Evolutionary conservation across 805 yeast genomes (phyloP).

Genomic region (Spathaspora girioi): DNA sequence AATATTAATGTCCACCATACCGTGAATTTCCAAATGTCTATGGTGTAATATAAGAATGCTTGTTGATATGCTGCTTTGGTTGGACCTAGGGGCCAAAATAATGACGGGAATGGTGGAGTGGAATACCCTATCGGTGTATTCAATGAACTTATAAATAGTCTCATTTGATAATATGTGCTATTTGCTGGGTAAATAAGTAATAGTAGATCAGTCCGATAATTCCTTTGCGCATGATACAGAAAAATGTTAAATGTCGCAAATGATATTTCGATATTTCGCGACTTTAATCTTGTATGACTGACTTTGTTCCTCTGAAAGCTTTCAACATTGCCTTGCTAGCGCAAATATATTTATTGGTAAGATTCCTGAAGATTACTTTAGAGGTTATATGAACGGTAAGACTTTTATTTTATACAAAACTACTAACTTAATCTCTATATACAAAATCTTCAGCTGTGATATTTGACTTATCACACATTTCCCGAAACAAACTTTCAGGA

Average conservation of each 20-base stretch:
- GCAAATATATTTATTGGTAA: no score
- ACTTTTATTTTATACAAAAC: no score
- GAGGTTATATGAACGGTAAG: no score
- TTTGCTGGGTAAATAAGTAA: neutral
- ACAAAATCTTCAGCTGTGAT: slow-evolving; percentile 25
- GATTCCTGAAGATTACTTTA: no score
- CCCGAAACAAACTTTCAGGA: slow-evolving; percentile 23
- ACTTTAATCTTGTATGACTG: no score
- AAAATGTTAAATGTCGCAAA: no score
- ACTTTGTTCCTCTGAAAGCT: no score
- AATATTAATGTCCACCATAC: slow-evolving; percentile 76
- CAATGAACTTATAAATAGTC: slow-evolving; percentile 30
- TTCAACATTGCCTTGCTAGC: no score
- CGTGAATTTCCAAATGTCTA: slow-evolving; percentile 81
- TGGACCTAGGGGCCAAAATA: slow-evolving; percentile 63
- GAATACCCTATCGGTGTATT: slow-evolving; percentile 78
- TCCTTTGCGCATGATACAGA: no score
- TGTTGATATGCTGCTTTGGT: slow-evolving; percentile 35
- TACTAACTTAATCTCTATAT: neutral
- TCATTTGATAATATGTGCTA: slow-evolving; percentile 11
- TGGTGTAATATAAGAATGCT: slow-evolving; percentile 61
- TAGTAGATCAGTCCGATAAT: neutral
- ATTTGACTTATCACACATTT: slow-evolving; percentile 36
- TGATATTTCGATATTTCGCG: no score
- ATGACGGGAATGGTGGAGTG: slow-evolving; percentile 76